Conservation (phyloP, 495 filamentous ascomycete species). For the Penicillium manginii region DNA sequence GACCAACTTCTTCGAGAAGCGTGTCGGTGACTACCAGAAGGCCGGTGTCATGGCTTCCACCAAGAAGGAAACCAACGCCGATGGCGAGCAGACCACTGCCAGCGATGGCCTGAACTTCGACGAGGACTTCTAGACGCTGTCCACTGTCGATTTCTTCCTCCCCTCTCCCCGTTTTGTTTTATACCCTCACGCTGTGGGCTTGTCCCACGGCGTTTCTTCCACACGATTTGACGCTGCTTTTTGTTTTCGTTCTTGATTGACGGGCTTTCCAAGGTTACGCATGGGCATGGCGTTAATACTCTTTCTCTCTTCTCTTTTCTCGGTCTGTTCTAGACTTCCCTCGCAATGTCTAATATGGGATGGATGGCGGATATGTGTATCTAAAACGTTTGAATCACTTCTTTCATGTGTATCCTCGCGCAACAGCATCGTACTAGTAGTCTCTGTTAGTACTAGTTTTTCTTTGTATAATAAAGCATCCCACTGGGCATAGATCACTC, state of each 20-base stretch:
- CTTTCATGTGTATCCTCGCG: slow-evolving; percentile 12
- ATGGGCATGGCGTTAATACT: slow-evolving; percentile 46
- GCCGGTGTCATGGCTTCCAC: slow-evolving; percentile 96
- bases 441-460: background rate
- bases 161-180: slow-evolving; percentile 30
- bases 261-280: slow-evolving; percentile 40
- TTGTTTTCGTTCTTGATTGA: slow-evolving; percentile 37
- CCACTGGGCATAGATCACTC: background rate
- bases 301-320: slow-evolving; percentile 21
- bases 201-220: slow-evolving; percentile 18
- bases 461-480: background rate
- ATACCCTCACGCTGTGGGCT: slow-evolving; percentile 28
- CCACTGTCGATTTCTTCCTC: slow-evolving; percentile 25
- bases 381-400: slow-evolving; percentile 29
- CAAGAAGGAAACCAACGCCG: slow-evolving; percentile 69
- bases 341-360: slow-evolving; percentile 27
- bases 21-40: slow-evolving; percentile 99
- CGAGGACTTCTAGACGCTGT: slow-evolving; percentile 83
- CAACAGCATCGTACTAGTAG: background rate
- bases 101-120: slow-evolving; percentile 89
- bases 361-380: slow-evolving; percentile 36
- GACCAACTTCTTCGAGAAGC: slow-evolving; percentile 99
- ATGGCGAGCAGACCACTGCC: slow-evolving; percentile 57
- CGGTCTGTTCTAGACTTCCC: slow-evolving; percentile 22
- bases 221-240: slow-evolving; percentile 31